These are phyloP conservation scores for Fabrea salina DNA, from an alignment of 169 alveolate species.

Conservation along the genomic window DNA sequence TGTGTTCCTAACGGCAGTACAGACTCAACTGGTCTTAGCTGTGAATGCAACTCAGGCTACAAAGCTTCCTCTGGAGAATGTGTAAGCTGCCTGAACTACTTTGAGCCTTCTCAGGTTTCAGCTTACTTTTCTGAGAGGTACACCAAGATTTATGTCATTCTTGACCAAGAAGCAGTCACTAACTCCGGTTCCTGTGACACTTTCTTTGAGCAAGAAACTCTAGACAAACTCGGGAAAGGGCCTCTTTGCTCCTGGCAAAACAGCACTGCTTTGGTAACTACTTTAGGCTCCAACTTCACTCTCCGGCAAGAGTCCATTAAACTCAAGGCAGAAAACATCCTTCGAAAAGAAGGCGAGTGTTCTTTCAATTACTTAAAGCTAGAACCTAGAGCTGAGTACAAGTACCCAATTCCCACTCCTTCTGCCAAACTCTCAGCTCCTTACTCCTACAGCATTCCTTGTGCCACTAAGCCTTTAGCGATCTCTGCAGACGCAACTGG, in stretches of 20 bases:
- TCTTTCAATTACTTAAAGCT: not conserved
- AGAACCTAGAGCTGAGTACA: not conserved
- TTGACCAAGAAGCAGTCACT: no score
- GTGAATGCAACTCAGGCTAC: not conserved
- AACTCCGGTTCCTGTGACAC: no score
- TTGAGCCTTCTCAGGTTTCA: slow-evolving; percentile 5
- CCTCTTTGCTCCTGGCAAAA: not conserved
- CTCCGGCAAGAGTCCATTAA: not conserved
- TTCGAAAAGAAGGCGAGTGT: not conserved
- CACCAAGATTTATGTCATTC: not conserved
- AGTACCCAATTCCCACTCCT: not conserved
- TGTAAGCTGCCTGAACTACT: not conserved
- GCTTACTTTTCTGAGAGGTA: slow-evolving; percentile 8
- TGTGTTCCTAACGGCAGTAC: not conserved
- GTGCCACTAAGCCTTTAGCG: not conserved
- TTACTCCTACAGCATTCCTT: not conserved
- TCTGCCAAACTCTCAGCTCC: not conserved
- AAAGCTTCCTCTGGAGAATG: not conserved
- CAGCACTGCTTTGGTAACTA: not conserved
- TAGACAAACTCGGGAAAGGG: not conserved
- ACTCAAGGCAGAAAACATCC: not conserved
- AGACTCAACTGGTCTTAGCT: not conserved
- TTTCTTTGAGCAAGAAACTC: no score
- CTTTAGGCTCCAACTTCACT: not conserved
- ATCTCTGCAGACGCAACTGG: not conserved